Evolutionary conservation across 441 rosid species (phyloP), one percentile per base, ranked within the genome.

Genomic region (Aquilaria agallochum): DNA sequence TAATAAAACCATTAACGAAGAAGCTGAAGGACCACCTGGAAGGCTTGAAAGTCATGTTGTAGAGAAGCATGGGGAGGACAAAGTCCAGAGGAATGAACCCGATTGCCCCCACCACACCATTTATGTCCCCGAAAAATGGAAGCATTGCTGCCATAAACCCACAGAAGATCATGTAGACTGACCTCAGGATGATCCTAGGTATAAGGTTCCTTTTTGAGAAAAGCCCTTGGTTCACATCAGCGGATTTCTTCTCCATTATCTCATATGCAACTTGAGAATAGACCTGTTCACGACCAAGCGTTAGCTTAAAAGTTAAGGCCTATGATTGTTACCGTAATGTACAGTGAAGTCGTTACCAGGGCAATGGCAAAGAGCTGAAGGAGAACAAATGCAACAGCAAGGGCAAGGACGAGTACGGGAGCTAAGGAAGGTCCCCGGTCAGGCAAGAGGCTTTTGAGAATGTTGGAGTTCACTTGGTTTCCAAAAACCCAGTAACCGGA

Each of bases 201-300:
- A 87, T 71, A 1, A 90, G 77, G 77, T 90, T 94, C 42, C 95
- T 75, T 74, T 9, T 81, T 11, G 98, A 84, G 71, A 94, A 94
- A 68, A 82, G 74, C 73, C 97, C 98, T 80, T 76, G 83, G 36
- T 80, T 85, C 67, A 80, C 80, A 64, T 94, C 97, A 8, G 96
- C 98, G 1, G 95, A 77, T 36, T 83, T 55, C 80, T 74, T 81
- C 70, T 90, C 96, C 95, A 94, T 88, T 62, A 94, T 85, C 80
- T 94, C 96, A 50, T 83, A 90, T 0, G 97, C 97, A 12, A 93
- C 97, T 90, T 93, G 98, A 66, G 96, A 93, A 70, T 93, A 90
- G 33, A 93, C 98, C 98, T 92, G 83, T 44, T 46, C 52, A 2
- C 45, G 53, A 50, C 49, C 11, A 42, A 57, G 30, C 15, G 32